Conservation (phyloP, 208 protist genomes). For the Crithidia fasciculata region DNA sequence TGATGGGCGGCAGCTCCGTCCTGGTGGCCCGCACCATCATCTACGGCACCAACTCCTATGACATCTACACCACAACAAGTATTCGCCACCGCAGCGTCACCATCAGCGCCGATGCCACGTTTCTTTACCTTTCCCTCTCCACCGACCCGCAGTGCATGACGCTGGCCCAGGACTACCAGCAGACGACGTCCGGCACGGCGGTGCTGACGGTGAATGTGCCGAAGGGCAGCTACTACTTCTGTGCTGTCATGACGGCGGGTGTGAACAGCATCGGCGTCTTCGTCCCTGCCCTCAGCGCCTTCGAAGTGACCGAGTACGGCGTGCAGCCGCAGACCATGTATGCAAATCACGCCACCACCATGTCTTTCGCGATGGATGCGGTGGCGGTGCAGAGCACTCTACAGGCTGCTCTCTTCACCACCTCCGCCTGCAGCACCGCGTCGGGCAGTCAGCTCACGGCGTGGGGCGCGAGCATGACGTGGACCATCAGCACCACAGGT, state of each 20-base stretch:
- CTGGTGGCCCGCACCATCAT: constrained; percentile 33
- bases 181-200: constrained; percentile 3
- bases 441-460: constrained; percentile 23
- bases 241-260: constrained; percentile 33
- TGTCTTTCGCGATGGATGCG: constrained; percentile 59
- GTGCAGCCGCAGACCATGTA: constrained; percentile 74
- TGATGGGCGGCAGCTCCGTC: constrained; percentile 19
- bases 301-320: constrained; percentile 63
- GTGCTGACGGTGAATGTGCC: constrained; percentile 48
- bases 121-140: constrained; percentile 49
- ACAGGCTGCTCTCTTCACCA: constrained; percentile 41
- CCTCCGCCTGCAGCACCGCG: constrained; percentile 18
- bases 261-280: constrained; percentile 38
- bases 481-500: constrained; percentile 39
- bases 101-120: constrained; percentile 26
- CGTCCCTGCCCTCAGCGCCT: constrained; percentile 39
- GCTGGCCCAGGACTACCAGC: constrained; percentile 45
- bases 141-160: constrained; percentile 38
- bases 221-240: constrained; percentile 69
- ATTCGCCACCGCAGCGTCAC: constrained; percentile 50
- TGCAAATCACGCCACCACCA: constrained; percentile 38
- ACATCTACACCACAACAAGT: constrained; percentile 31
- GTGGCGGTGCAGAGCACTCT: constrained; percentile 17
- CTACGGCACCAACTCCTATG: constrained; percentile 32
- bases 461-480: constrained; percentile 35